Evolutionary conservation across 495 filamentous ascomycete genomes (phyloP).

Genomic region (Eremomyces bilateralis): DNA sequence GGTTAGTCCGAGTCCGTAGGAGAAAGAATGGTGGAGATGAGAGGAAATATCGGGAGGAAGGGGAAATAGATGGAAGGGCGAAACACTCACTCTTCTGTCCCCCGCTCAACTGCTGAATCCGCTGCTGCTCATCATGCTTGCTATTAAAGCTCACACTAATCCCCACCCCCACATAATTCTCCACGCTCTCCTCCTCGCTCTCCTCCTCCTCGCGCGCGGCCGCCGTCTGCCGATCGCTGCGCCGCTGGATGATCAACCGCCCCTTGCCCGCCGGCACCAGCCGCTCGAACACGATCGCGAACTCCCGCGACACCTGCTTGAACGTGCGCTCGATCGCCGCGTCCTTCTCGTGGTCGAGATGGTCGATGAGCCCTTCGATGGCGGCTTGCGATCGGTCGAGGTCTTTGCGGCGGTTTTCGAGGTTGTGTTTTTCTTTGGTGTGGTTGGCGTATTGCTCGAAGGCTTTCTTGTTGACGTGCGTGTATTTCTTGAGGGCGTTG

Average conservation of each 20-base stretch:
- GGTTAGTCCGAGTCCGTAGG: not conserved
- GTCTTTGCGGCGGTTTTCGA: constrained; percentile 63
- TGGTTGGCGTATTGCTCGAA: constrained; percentile 98
- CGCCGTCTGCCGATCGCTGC: constrained; percentile 42
- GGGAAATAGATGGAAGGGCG: no score
- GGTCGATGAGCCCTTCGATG: constrained; percentile 77
- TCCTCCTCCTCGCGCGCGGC: constrained; percentile 32
- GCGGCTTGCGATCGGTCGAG: constrained; percentile 61
- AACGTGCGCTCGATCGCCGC: constrained; percentile 94
- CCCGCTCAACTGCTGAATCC: constrained; percentile 88
- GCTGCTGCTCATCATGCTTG: constrained; percentile 93
- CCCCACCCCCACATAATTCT: constrained; percentile 95
- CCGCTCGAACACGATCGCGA: constrained; percentile 78
- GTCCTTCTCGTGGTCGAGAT: constrained; percentile 88
- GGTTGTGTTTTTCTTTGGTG: constrained; percentile 66
- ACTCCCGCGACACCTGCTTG: constrained; percentile 87
- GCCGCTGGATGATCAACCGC: constrained; percentile 79
- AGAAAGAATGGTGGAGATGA: no score
- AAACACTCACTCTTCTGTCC: constrained; percentile 83
- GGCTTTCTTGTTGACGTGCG: constrained; percentile 96
- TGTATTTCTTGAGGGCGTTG: constrained; percentile 84
- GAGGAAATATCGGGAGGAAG: no score
- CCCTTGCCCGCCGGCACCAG: constrained; percentile 87
- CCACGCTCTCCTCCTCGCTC: constrained; percentile 39
- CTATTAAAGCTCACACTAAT: constrained; percentile 98